Percentiles rank a stretch among this genome's conserved stretches.
Conservation (phyloP, 1,284 basidiomycete genomes). For the Coniferiporia weirii region DNA sequence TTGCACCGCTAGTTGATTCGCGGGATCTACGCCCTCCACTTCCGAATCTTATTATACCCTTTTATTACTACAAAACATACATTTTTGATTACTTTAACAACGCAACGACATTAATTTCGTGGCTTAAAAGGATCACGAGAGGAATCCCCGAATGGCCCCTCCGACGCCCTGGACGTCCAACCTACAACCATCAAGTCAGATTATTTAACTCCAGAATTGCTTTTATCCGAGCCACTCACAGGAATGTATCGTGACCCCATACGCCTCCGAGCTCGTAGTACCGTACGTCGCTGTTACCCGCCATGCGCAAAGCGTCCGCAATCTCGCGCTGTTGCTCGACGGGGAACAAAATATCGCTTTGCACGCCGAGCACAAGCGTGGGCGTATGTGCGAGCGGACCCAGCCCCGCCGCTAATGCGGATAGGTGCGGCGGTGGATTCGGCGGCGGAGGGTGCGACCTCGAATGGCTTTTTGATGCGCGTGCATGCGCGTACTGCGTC, state of each 20-base stretch:
- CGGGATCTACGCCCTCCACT: neutral
- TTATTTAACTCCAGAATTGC: slow-evolving; percentile 3
- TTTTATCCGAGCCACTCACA: slow-evolving; percentile 39
- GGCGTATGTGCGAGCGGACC: slow-evolving; percentile 74
- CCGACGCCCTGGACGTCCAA: slow-evolving; percentile 77
- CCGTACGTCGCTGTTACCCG: slow-evolving; percentile 82
- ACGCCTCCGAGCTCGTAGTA: slow-evolving; percentile 98
- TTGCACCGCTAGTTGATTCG: neutral
- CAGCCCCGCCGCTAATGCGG: slow-evolving; percentile 81
- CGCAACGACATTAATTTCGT: neutral
- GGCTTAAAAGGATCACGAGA: slow-evolving; percentile 33
- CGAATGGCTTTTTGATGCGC: slow-evolving; percentile 45
- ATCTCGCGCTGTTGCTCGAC: slow-evolving; percentile 97
- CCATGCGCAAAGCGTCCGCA: slow-evolving; percentile 86
- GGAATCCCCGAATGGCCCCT: slow-evolving; percentile 74
- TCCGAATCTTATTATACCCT: neutral
- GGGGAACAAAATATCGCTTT: slow-evolving; percentile 95
- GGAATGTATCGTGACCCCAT: slow-evolving; percentile 97
- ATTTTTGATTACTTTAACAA: neutral
- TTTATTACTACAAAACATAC: too few species aligned
- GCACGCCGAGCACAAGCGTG: slow-evolving; percentile 87
- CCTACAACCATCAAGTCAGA: slow-evolving; percentile 26
- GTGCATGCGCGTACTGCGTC: slow-evolving; percentile 22
- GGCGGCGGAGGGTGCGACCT: slow-evolving; percentile 66
- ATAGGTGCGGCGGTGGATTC: slow-evolving; percentile 71